phyloP scores from a whole-genome alignment of 2,329 filamentous ascomycete species.

The Neocatenulostroma microsporum region DNA sequence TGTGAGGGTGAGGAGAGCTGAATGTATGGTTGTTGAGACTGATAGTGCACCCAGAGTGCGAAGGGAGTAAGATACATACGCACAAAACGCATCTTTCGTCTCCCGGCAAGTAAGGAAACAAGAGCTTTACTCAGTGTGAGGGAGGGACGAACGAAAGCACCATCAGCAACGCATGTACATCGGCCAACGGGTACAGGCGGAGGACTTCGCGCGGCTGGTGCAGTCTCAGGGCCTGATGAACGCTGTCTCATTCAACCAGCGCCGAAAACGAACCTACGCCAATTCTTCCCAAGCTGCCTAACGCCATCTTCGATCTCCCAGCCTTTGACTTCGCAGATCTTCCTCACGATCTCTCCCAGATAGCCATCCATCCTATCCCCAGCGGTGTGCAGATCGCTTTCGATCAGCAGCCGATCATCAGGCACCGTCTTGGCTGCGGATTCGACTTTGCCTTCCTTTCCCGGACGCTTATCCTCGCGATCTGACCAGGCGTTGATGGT shows the following conservation, averaged over 20 bases:
- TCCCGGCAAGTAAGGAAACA: no score
- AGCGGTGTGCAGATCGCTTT: conserved; percentile 83
- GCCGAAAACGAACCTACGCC: conserved; percentile 67
- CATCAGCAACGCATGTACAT: no score
- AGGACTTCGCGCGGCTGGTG: no score
- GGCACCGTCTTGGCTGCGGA: conserved; percentile 66
- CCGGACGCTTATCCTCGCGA: conserved; percentile 20
- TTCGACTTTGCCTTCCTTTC: conserved; percentile 44
- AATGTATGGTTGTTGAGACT: no score
- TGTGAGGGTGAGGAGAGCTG: no score
- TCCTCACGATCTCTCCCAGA: conserved; percentile 67
- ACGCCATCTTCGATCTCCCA: conserved; percentile 71
- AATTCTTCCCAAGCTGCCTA: conserved; percentile 62
- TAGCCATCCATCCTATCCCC: conserved; percentile 71
- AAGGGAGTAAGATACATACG: no score
- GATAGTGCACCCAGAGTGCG: no score
- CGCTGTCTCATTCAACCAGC: neutral
- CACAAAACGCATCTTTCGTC: no score
- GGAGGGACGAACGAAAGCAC: no score
- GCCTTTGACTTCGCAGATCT: conserved; percentile 66
- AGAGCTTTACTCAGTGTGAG: no score
- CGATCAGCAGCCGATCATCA: conserved; percentile 69
- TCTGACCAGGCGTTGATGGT: conserved; percentile 60
- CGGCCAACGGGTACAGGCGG: no score
- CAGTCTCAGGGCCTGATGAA: no score